phyloP scores from a whole-genome alignment of 441 rosid genomes.

The Manihot esculenta region DNA sequence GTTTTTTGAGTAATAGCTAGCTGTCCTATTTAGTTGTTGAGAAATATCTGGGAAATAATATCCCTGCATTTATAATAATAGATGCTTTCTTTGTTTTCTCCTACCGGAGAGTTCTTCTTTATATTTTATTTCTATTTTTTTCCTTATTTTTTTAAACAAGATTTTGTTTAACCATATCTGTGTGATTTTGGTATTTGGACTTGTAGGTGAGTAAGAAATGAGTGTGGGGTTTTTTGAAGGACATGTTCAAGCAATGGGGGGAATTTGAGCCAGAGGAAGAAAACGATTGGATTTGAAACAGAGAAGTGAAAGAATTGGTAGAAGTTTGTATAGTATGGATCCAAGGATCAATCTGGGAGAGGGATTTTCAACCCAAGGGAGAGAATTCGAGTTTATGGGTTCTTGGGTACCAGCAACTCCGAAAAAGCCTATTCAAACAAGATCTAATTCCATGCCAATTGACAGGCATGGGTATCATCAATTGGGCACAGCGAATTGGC shows the following conservation, averaged over 20 bases:
- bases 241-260: constrained; percentile 22
- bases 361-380: constrained; percentile 36
- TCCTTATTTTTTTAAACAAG: background rate
- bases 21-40: constrained; percentile 24
- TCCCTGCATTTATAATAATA: constrained; percentile 33
- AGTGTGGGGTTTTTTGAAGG: constrained; percentile 21
- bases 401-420: constrained; percentile 61
- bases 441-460: constrained; percentile 31
- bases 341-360: constrained; percentile 39
- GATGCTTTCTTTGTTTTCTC: constrained; percentile 19
- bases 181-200: constrained; percentile 14
- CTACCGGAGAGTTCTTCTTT: constrained; percentile 10
- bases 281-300: constrained; percentile 10
- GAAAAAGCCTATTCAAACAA: constrained; percentile 37
- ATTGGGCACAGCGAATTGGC: constrained; percentile 34
- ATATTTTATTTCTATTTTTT: background rate
- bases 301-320: constrained; percentile 7
- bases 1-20: constrained; percentile 24
- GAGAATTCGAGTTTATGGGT: constrained; percentile 32
- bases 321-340: constrained; percentile 30
- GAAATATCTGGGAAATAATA: constrained; percentile 26
- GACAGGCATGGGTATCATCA: constrained; percentile 31
- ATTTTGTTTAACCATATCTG: constrained; percentile 1
- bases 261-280: background rate
- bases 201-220: constrained; percentile 29